Percentiles rank a stretch among this genome's conserved stretches.
Conservation (phyloP, 495 filamentous ascomycete genomes). For the Penicillium waksmanii region DNA sequence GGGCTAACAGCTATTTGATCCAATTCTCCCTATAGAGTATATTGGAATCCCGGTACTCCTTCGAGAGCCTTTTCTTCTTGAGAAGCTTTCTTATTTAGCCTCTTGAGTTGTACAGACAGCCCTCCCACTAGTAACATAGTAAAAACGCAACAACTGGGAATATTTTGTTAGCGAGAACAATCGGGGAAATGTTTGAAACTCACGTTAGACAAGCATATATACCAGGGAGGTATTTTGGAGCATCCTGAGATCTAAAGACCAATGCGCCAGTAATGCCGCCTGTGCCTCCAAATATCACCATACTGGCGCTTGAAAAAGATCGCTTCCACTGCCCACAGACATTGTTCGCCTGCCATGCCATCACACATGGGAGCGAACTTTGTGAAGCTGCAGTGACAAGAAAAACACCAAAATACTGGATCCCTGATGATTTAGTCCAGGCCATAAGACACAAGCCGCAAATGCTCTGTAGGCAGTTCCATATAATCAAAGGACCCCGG, state of each 20-base stretch:
- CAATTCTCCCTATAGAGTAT: not conserved
- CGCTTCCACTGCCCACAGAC: conserved; percentile 64
- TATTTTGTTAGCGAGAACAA: not conserved
- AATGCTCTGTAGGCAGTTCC: conserved; percentile 48
- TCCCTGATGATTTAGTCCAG: conserved; percentile 35
- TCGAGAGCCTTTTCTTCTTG: not conserved
- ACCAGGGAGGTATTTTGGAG: conserved; percentile 22
- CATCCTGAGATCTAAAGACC: conserved; percentile 56
- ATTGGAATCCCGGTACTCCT: not conserved
- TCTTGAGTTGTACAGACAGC: not conserved
- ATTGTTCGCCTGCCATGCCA: conserved; percentile 61
- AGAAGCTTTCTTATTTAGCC: not conserved
- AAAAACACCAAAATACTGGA: conserved; percentile 65
- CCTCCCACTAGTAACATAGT: not conserved
- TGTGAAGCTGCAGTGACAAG: conserved; percentile 55
- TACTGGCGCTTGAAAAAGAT: conserved; percentile 54
- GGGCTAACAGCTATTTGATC: not conserved
- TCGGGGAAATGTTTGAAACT: not conserved
- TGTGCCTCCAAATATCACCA: conserved; percentile 51
- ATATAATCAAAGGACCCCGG: conserved; percentile 55
- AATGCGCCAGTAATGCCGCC: conserved; percentile 57
- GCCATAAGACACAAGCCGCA: conserved; percentile 49
- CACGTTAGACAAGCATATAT: conserved; percentile 10
- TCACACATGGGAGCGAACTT: conserved; percentile 43
- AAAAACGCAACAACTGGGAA: not conserved